Conservation (phyloP, 1,284 basidiomycete genomes). For the Trametes pubescens region DNA sequence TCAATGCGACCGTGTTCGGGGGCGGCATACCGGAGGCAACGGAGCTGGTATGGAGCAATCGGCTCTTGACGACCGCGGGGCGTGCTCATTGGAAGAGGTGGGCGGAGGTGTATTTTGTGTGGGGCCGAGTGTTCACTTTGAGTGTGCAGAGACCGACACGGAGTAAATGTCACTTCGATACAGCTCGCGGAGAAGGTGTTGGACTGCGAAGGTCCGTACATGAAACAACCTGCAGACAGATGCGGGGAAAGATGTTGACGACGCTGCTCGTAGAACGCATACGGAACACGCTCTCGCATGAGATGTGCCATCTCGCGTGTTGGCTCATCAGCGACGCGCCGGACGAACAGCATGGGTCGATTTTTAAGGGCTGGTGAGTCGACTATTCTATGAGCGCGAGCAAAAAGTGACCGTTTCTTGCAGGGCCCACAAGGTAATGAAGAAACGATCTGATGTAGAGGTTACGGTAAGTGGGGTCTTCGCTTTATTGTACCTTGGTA, state of each 20-base stretch:
- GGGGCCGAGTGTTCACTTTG: background rate
- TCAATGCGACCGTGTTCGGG: constrained; percentile 82
- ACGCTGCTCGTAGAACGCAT: constrained; percentile 68
- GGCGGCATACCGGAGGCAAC: constrained; percentile 74
- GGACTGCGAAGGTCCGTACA: constrained; percentile 67
- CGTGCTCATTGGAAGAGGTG: constrained; percentile 76
- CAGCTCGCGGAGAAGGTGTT: constrained; percentile 83
- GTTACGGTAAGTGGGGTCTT: constrained; percentile 63
- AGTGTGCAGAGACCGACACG: constrained; percentile 55
- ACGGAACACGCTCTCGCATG: constrained; percentile 81
- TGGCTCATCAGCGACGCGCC: constrained; percentile 79
- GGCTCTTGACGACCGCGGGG: constrained; percentile 80
- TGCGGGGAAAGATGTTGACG: background rate
- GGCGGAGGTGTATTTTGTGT: constrained; percentile 18
- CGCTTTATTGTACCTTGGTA: background rate
- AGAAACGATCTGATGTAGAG: constrained; percentile 66
- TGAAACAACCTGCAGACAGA: background rate
- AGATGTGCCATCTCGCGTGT: constrained; percentile 88
- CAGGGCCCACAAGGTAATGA: constrained; percentile 74
- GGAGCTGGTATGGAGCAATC: constrained; percentile 75
- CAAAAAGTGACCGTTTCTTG: background rate
- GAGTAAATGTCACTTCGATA: constrained; percentile 63
- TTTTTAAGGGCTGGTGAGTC: constrained; percentile 75
- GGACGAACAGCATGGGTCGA: constrained; percentile 71
- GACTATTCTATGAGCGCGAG: background rate